A percentile compares a stretch with the other conserved stretches of the same genome.
Conservation (phyloP, 495 filamentous ascomycete species). For the Xanthoparmelia taractica region DNA sequence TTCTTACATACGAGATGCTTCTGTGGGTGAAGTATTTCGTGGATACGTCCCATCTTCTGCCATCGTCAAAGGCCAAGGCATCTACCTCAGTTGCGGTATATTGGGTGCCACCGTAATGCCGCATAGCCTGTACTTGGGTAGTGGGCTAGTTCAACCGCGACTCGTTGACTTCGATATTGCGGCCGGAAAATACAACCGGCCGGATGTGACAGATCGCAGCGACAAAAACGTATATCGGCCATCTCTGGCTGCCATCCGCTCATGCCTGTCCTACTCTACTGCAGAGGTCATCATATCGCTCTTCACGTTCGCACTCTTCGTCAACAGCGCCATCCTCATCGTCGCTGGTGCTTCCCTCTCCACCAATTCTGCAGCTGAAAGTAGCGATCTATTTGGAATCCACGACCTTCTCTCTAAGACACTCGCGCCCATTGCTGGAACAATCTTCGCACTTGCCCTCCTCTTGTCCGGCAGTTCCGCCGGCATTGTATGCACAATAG, state of each 20-base stretch:
- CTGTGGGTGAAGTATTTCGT: slow-evolving; percentile 66
- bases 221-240: slow-evolving; percentile 63
- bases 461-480: slow-evolving; percentile 70
- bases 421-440: slow-evolving; percentile 64
- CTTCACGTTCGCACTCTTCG: slow-evolving; percentile 90
- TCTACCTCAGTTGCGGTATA: slow-evolving; percentile 89
- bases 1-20: slow-evolving; percentile 59
- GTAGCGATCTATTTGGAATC: slow-evolving; percentile 75
- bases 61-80: slow-evolving; percentile 60
- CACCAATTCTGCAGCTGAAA: slow-evolving; percentile 43
- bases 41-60: slow-evolving; percentile 76
- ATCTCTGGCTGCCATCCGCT: slow-evolving; percentile 65
- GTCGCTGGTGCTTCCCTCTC: slow-evolving; percentile 76
- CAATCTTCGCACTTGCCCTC: slow-evolving; percentile 69
- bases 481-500: slow-evolving; percentile 76
- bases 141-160: slow-evolving; percentile 75
- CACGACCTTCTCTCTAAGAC: slow-evolving; percentile 62
- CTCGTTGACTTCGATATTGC: slow-evolving; percentile 68
- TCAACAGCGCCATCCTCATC: slow-evolving; percentile 87
- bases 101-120: slow-evolving; percentile 93
- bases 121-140: slow-evolving; percentile 83
- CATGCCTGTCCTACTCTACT: slow-evolving; percentile 76
- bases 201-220: slow-evolving; percentile 19
- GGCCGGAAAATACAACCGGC: slow-evolving; percentile 45
- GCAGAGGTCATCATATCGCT: slow-evolving; percentile 66